Evolutionary conservation across 345 rosid species (phyloP).

Genomic region (Cardamine chenopodiifolia): DNA sequence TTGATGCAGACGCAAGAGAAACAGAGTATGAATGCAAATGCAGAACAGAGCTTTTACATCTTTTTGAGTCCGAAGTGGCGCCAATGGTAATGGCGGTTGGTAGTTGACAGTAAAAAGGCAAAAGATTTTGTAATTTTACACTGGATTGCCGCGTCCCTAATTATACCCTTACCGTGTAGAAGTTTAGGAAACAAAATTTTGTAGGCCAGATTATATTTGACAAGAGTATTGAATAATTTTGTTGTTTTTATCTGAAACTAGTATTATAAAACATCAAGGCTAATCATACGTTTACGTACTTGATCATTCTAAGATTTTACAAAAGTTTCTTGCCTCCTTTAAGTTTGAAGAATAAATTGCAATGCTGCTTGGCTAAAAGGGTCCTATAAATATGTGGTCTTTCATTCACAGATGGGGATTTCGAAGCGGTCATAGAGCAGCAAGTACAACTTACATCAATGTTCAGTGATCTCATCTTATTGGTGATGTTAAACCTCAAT

Average conservation of each 20-base stretch:
- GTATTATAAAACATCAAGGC: not conserved
- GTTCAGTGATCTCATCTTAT: no score
- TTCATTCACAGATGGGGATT: no score
- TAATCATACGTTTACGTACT: no score
- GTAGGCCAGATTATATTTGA: not conserved
- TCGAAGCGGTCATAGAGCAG: no score
- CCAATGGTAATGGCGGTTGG: slow-evolving; percentile 13
- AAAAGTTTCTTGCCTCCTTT: no score
- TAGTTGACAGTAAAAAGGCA: slow-evolving; percentile 12
- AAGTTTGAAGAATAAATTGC: no score
- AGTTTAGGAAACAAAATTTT: not conserved
- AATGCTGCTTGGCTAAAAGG: no score
- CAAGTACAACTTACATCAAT: no score
- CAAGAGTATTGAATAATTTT: not conserved
- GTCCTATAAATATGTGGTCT: no score
- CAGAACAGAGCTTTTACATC: slow-evolving; percentile 12
- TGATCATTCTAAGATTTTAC: no score
- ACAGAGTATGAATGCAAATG: not conserved
- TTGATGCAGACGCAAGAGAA: slow-evolving; percentile 20
- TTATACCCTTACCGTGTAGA: slow-evolving; percentile 8
- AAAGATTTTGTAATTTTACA: not conserved
- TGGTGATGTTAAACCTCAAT: no score
- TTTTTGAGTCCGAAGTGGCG: slow-evolving; percentile 12
- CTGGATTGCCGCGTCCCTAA: slow-evolving; percentile 3
- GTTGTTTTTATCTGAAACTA: not conserved